Conservation (phyloP, 2,329 filamentous ascomycete species). For the Aspergillus viridinutans region DNA sequence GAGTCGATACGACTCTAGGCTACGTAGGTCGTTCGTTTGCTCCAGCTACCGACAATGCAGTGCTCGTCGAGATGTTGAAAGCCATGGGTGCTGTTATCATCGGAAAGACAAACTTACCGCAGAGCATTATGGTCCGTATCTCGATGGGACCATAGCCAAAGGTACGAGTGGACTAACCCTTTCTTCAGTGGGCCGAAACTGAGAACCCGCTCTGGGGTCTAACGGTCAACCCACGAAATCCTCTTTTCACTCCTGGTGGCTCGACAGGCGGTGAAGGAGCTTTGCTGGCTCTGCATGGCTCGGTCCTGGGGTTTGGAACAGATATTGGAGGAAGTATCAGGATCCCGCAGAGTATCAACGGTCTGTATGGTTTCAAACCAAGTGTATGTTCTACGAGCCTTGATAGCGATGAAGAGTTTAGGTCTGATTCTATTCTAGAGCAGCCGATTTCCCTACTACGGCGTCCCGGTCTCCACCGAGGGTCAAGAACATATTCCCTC, state of each 20-base stretch:
- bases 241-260: constrained; percentile 45
- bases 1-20: constrained; percentile 55
- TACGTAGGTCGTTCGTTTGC: constrained; percentile 51
- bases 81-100: constrained; percentile 50
- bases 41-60: constrained; percentile 48
- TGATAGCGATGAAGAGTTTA: constrained; percentile 32
- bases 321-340: constrained; percentile 51
- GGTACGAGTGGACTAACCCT: background rate
- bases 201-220: constrained; percentile 52
- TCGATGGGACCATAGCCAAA: background rate
- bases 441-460: constrained; percentile 54
- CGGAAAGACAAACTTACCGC: constrained; percentile 50
- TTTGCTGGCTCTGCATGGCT: constrained; percentile 39
- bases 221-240: constrained; percentile 45
- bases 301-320: constrained; percentile 48
- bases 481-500: constrained; percentile 63
- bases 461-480: constrained; percentile 58
- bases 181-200: constrained; percentile 49
- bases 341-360: constrained; percentile 47
- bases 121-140: constrained; percentile 49
- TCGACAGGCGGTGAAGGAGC: constrained; percentile 45
- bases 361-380: constrained; percentile 48
- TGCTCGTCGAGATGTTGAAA: constrained; percentile 48
- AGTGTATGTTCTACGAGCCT: constrained; percentile 22
- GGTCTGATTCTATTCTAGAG: constrained; percentile 39